Base-by-base conservation (phyloP, 2,329 filamentous ascomycete species). In the Talaromyces sp. region DNA sequence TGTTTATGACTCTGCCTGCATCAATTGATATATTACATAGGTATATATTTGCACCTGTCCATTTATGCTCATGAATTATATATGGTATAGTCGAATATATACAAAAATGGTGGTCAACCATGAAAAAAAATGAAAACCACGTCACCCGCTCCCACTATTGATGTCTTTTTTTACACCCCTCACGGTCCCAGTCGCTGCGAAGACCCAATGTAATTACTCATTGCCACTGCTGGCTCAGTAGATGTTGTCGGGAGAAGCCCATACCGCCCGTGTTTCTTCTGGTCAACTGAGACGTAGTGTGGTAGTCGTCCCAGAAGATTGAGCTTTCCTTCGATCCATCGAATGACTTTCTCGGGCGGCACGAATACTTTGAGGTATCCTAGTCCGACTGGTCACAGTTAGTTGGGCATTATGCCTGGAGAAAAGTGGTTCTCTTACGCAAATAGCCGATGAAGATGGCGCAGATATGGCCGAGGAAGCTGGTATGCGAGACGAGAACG, bases 211-310 rank as follows among this genome's bases (percentile, higher is more conserved):
- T 90, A 84, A 42, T 23, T 63, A 60, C 86, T 87, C 67, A 89
- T 80, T 14, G 78, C 76, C 40, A 79, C 75, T 33, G 72, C 70
- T 61, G 78, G 65, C 57, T 75, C 69, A 53, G 62, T 68, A 23
- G 70, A 57, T 44, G 75, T 81, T 1, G 86, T 83, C 2, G 93
- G 94, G 61, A 98, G 79, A 14, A 97, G 90, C 1, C 94, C 94
- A 69, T 96, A 97, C 59, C 94, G 85, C 7, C 94, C 94, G 70
- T 94, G 96, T 5, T 91, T 96, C 82, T 96, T 97, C 76, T 96
- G 93, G 71, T 98, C 94, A 16, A 97, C 88, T 61, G 91, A 96
- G 55, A 98, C 89, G 70, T 96, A 98, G 76, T 96, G 91, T 52
- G 94, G 94, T 30, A 98, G 78, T 63, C 92, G 84, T 23, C 87